Base-by-base conservation (phyloP, 805 yeast genomes). In the Candida yuanshanica region DNA sequence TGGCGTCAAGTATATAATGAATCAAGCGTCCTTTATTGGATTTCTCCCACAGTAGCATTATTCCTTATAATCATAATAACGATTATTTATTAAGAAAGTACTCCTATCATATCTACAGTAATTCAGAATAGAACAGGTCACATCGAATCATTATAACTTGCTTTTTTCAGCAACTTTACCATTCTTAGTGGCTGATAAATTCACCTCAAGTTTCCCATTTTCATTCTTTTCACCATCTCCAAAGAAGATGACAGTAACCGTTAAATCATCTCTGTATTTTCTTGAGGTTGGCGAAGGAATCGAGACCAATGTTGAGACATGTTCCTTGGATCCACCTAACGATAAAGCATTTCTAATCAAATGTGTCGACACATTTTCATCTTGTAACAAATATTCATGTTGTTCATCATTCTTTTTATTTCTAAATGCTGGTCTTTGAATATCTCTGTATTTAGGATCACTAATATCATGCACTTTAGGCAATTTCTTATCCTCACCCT, bases 181-280 rank as follows among this genome's bases (percentile, higher is more conserved):
- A 24, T 24, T 24, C 12, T 24, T 24, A 24, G 46, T 42, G 11
- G 42, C 46, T 33, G 26, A n/a, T 24, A 24, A 24, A 9, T 24
- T 24, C n/a, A 24, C 13, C 26, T 24, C 26, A 5, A 24, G 13
- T 5, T 24, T 24, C 11, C 26, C 26, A 5, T 24, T 5, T 24
- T 24, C 26, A 5, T 27, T 27, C 14, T 27, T 27, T 4, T 38
- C 33, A 5, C 31, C 37, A 20, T 77, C 77, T 11, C 95, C 95
- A 59, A 93, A 93, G 63, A 93, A 93, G 2, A 91, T 87, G 20
- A 93, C 99, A 3, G 96, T 88, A 5, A 90, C 97, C 1, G 98
- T 90, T 58, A 93, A 71, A 62, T 93, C 99, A 65, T 93, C 99
- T 61, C 99, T 79, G 64, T 90, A 91, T 35, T 88, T 74, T 64